Evolutionary conservation across 164 flowering plant genomes (phyloP).

Genomic region (Nymphaea thermarum): DNA sequence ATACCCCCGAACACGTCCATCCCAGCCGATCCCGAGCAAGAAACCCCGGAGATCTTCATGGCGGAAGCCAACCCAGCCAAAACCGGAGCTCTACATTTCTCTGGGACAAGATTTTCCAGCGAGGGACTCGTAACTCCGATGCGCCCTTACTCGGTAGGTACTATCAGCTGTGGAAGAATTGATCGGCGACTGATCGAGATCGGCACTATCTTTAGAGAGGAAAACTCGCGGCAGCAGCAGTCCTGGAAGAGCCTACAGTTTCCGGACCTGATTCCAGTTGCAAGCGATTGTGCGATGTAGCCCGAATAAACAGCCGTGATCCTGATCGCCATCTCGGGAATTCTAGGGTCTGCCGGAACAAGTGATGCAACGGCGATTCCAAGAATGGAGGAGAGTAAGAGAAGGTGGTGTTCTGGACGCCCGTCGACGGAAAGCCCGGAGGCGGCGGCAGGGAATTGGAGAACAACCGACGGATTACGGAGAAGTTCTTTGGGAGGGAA

Average conservation of each 20-base stretch:
- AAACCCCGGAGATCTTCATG: neutral
- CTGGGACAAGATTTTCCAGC: neutral
- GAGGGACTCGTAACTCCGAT: no score
- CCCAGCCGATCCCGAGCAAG: neutral
- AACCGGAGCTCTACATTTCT: neutral
- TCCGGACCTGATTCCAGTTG: conserved; percentile 17
- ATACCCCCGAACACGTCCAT: conserved; percentile 21
- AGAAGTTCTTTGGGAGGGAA: no score
- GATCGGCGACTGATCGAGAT: neutral
- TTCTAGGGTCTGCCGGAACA: neutral
- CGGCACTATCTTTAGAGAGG: neutral
- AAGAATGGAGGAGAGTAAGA: neutral
- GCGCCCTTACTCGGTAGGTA: no score
- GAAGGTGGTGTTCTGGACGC: neutral
- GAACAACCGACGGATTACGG: no score
- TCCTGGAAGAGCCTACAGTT: neutral
- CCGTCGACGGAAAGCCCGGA: neutral
- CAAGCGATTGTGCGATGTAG: conserved; percentile 44
- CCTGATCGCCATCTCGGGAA: conserved; percentile 49
- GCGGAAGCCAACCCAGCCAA: neutral
- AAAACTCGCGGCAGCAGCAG: neutral
- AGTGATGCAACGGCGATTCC: neutral
- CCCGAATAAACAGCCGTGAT: conserved; percentile 47
- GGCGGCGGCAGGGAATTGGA: no score
- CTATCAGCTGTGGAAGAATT: no score